phyloP scores from a whole-genome alignment of 257 asterid genomes.

The Scutellaria minor region DNA sequence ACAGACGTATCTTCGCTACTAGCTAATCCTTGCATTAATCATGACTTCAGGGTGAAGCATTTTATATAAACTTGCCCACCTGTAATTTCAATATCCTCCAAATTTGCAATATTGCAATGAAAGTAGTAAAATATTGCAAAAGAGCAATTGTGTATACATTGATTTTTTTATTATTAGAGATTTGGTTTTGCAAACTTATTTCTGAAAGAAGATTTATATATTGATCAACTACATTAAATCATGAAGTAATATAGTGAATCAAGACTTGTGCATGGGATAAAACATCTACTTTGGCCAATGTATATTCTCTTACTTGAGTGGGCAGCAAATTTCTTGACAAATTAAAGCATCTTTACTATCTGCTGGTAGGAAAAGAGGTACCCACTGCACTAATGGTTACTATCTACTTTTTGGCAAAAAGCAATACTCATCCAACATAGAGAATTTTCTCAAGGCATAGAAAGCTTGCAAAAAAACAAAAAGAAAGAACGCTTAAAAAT shows the following conservation, averaged over 20 bases:
- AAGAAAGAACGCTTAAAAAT: conserved; percentile 8
- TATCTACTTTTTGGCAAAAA: conserved; percentile 33
- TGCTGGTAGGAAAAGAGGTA: conserved; percentile 18
- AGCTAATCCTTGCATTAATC: not conserved
- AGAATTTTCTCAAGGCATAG: conserved; percentile 24
- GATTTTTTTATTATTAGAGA: too few species aligned
- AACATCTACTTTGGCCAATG: conserved; percentile 27
- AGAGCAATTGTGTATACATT: too few species aligned
- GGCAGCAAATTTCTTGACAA: conserved; percentile 6
- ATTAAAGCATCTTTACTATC: conserved; percentile 20
- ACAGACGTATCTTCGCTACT: not conserved
- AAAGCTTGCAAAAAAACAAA: conserved; percentile 15
- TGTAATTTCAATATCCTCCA: not conserved
- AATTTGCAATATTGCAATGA: not conserved
- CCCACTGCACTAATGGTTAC: conserved; percentile 12
- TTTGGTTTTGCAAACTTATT: too few species aligned
- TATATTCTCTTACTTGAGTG: conserved; percentile 23
- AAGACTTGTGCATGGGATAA: conserved; percentile 16
- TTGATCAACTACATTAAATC: too few species aligned
- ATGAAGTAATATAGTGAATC: not conserved
- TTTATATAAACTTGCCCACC: not conserved
- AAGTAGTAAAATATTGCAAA: too few species aligned
- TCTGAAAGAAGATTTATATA: too few species aligned
- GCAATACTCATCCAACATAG: conserved; percentile 25
- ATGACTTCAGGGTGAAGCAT: conserved; percentile 13